Conservation (phyloP, 2,329 filamentous ascomycete genomes). For the Neopestalotiopsis sp. region DNA sequence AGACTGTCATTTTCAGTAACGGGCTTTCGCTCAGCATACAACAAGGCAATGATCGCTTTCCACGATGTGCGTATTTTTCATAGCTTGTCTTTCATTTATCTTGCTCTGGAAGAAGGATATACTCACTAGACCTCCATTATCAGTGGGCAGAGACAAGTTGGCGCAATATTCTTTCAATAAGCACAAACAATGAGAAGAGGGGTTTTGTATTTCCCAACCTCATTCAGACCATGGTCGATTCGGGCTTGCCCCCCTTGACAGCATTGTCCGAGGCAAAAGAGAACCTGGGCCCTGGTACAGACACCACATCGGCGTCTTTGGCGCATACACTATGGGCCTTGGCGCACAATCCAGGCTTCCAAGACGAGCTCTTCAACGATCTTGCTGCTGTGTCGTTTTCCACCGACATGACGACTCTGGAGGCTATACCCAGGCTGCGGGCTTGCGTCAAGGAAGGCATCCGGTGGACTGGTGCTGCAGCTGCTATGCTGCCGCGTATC, state of each 20-base stretch:
- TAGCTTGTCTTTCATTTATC: no score
- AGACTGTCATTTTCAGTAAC: neutral
- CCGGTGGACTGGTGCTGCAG: constrained; percentile 13
- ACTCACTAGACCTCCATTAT: neutral
- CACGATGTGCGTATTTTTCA: neutral
- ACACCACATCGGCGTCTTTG: constrained; percentile 8
- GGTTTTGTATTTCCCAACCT: neutral
- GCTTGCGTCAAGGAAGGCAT: constrained; percentile 15
- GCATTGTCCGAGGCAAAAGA: constrained; percentile 10
- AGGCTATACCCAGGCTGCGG: constrained; percentile 6
- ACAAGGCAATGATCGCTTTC: neutral
- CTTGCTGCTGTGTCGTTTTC: constrained; percentile 10
- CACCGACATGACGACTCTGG: constrained; percentile 13
- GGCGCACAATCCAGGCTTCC: constrained; percentile 8
- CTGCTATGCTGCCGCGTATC: constrained; percentile 9
- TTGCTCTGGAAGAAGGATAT: no score
- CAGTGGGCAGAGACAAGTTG: constrained; percentile 14
- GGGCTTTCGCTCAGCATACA: neutral
- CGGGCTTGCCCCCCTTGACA: constrained; percentile 1
- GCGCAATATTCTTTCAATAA: neutral
- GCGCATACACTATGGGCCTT: constrained; percentile 14
- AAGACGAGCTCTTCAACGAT: constrained; percentile 2
- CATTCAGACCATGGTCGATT: constrained; percentile 6
- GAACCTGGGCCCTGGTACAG: constrained; percentile 11
- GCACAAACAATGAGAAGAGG: neutral